Base-by-base conservation (phyloP, 257 asterid species). In the Cinchona pubescens region DNA sequence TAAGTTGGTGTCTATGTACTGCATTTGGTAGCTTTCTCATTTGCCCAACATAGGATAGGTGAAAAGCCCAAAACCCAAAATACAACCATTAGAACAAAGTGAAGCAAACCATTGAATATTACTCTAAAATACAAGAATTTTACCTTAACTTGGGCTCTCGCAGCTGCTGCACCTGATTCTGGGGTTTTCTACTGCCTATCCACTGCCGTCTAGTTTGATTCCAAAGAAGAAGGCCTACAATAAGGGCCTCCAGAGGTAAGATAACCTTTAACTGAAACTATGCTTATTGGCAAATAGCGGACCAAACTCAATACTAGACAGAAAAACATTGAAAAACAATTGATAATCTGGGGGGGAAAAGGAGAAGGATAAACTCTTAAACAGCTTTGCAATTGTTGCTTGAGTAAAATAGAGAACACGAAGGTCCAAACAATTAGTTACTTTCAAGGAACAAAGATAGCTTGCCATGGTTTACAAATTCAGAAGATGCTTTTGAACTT, bases 401-500 rank as follows among this genome's bases (percentile, higher is more conserved):
- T 1, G 40, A 16, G 69, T 40, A 59, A 62, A 40, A 15, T 27
- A 11, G 4, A 46, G 46, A 21, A 35, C 42, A 68, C 3, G 12
- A 27, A 29, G 29, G 37, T 23, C 12, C 16, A 68, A 46, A 18
- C 53, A 6, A 67, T 40, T 1, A 14, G 37, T 46, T 27, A 6
- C 25, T 43, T 56, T 68, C 40, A 32, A 2, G 43, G 55, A 75
- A 70, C 53, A 69, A 23, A 72, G 77, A 79, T 5, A 77, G 74
- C 86, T 83, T 80, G 84, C 99, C 97, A 70, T 87, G 97, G 79
- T 92, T 90, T 76, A 88, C 85, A 71, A 86, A 92, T 78, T 90
- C 97, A 72, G 92, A 79, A 56, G 88, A 81, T 59, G 76, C 76
- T 78, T 62, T 83, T 48, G 91, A 87, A 85, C 86, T 79, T 76